These are phyloP conservation scores for Fusarium anguioides DNA, from an alignment of 2,329 filamentous ascomycete species.

Conservation along the genomic window DNA sequence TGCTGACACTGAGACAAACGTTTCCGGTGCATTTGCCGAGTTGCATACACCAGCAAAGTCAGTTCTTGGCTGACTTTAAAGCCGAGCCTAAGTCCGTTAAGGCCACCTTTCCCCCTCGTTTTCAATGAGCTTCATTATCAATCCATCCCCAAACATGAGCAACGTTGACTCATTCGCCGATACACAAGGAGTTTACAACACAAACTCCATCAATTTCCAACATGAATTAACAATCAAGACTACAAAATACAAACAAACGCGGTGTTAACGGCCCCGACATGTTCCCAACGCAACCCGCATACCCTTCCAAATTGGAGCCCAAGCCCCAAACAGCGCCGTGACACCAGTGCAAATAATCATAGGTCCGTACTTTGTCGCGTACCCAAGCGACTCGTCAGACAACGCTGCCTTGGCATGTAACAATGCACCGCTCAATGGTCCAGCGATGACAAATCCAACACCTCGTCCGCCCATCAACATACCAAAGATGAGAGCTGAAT, in stretches of 20 bases:
- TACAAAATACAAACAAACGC: neutral
- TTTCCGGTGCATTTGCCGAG: neutral
- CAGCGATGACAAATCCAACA: slow-evolving; percentile 45
- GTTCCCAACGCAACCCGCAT: slow-evolving; percentile 1
- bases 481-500: slow-evolving; percentile 47
- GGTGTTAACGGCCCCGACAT: slow-evolving; percentile 59
- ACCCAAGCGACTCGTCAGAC: slow-evolving; percentile 43
- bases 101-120: slow-evolving; percentile 2
- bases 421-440: slow-evolving; percentile 45
- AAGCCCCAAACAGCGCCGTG: slow-evolving; percentile 47
- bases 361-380: slow-evolving; percentile 48
- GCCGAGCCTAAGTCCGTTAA: slow-evolving; percentile 19
- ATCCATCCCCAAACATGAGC: neutral
- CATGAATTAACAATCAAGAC: neutral
- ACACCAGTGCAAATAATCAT: slow-evolving; percentile 50
- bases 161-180: neutral
- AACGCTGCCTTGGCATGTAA: slow-evolving; percentile 38
- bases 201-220: neutral
- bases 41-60: slow-evolving; percentile 6
- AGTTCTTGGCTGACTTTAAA: slow-evolving; percentile 1
- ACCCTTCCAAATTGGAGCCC: slow-evolving; percentile 52
- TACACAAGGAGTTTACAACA: neutral
- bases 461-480: slow-evolving; percentile 48
- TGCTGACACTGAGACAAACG: neutral
- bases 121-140: neutral